phyloP scores from a whole-genome alignment of 371 early-diverging fungal species.

The Circinella minor region DNA sequence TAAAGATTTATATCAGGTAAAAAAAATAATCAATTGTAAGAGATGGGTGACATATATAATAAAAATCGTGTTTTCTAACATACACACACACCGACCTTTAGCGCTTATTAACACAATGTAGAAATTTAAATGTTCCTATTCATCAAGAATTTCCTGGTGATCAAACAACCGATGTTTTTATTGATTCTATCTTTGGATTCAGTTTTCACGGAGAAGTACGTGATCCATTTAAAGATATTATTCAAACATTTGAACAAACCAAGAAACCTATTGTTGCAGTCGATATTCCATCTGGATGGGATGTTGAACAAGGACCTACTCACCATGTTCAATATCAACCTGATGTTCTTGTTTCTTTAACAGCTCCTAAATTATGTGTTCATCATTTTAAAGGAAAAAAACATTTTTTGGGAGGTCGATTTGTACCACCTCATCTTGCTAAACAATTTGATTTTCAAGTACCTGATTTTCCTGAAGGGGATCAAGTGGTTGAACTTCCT shows the following conservation, averaged over 20 bases:
- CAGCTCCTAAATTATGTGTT: conserved; percentile 87
- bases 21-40: no score
- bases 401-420: conserved; percentile 91
- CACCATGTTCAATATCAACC: conserved; percentile 64
- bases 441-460: conserved; percentile 64
- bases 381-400: conserved; percentile 69
- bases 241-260: conserved; percentile 56
- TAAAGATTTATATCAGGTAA: conserved; percentile 71
- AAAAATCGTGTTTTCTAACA: no score
- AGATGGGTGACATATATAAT: no score
- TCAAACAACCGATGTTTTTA: conserved; percentile 61
- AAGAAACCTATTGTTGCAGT: conserved; percentile 74
- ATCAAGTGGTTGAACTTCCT: conserved; percentile 59
- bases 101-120: conserved; percentile 73
- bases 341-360: conserved; percentile 85
- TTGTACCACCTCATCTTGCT: conserved; percentile 76
- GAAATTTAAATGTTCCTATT: conserved; percentile 69
- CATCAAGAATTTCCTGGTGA: conserved; percentile 44
- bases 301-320: conserved; percentile 79
- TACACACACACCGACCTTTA: no score
- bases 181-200: conserved; percentile 95
- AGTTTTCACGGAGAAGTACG: conserved; percentile 85
- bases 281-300: conserved; percentile 96
- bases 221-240: conserved; percentile 76
- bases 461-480: conserved; percentile 67